A percentile compares a stretch with the other conserved stretches of the same genome.
Evolutionary conservation across 768 basidiomycete species (phyloP).

Genomic region (Artomyces pyxidatus): DNA sequence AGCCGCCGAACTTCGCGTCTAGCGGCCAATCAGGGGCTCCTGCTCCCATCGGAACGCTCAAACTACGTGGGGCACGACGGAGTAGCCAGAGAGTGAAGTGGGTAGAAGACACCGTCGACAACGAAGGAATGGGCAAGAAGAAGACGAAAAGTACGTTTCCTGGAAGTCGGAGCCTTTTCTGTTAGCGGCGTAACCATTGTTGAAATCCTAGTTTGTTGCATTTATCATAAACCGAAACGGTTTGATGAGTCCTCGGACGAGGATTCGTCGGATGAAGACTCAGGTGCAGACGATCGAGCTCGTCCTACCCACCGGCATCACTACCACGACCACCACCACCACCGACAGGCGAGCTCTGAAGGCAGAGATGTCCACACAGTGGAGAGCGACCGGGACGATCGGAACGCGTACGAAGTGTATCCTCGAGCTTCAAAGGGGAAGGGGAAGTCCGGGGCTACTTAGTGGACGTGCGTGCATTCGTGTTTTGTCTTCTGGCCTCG

Average conservation of each 20-base stretch:
- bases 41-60: constrained; percentile 38
- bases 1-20: background rate
- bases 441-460: constrained; percentile 1
- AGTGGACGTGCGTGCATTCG: background rate
- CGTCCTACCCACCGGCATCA: constrained; percentile 4
- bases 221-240: constrained; percentile 74
- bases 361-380: background rate
- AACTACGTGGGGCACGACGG: constrained; percentile 47
- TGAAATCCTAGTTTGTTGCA: constrained; percentile 77
- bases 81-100: constrained; percentile 56
- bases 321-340: background rate
- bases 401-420: constrained; percentile 8
- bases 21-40: background rate
- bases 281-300: constrained; percentile 20
- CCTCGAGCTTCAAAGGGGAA: constrained; percentile 8
- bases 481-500: no score
- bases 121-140: constrained; percentile 84
- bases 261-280: constrained; percentile 39
- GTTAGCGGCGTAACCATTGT: no score
- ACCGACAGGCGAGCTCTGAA: background rate
- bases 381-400: background rate
- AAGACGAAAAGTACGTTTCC: constrained; percentile 79
- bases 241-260: constrained; percentile 81
- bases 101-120: constrained; percentile 82
- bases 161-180: no score